phyloP scores from a whole-genome alignment of 352 stramenopile species.

The Achlya hypogyna region DNA sequence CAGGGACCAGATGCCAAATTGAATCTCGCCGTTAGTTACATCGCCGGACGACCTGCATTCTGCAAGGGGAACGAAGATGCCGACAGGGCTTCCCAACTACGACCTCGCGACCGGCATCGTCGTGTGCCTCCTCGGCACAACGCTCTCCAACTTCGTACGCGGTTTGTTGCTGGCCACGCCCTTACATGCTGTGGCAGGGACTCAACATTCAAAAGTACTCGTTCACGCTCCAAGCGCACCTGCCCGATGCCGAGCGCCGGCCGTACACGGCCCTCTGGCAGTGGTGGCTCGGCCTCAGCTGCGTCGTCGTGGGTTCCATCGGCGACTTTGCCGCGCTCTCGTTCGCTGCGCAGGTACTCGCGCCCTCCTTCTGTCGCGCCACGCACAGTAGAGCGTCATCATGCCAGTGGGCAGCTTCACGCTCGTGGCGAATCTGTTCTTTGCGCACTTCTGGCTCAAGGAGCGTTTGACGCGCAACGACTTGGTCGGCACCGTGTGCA shows the following conservation, averaged over 20 bases:
- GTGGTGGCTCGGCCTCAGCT: constrained; percentile 60
- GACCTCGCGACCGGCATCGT: constrained; percentile 15
- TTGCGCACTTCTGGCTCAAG: constrained; percentile 66
- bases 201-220: constrained; percentile 87
- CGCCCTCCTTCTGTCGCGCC: not conserved
- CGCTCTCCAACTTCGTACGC: constrained; percentile 21
- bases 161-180: too few species aligned
- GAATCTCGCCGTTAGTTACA: too few species aligned
- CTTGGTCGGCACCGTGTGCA: constrained; percentile 50
- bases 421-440: constrained; percentile 77
- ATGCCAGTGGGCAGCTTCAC: constrained; percentile 69
- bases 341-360: constrained; percentile 10
- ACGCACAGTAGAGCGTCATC: constrained; percentile 47
- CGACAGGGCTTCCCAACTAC: constrained; percentile 3
- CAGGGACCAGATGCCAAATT: not conserved
- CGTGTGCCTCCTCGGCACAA: constrained; percentile 17
- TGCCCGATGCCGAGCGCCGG: constrained; percentile 21
- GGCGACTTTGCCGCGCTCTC: constrained; percentile 21
- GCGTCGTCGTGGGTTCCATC: constrained; percentile 55
- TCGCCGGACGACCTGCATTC: too few species aligned
- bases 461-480: constrained; percentile 60
- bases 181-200: constrained; percentile 26
- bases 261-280: constrained; percentile 45
- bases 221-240: constrained; percentile 73
- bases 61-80: not conserved